These are phyloP conservation scores for Luzula sylvatica DNA, from an alignment of 176 grass and related monocot genomes.

Conservation along the genomic window DNA sequence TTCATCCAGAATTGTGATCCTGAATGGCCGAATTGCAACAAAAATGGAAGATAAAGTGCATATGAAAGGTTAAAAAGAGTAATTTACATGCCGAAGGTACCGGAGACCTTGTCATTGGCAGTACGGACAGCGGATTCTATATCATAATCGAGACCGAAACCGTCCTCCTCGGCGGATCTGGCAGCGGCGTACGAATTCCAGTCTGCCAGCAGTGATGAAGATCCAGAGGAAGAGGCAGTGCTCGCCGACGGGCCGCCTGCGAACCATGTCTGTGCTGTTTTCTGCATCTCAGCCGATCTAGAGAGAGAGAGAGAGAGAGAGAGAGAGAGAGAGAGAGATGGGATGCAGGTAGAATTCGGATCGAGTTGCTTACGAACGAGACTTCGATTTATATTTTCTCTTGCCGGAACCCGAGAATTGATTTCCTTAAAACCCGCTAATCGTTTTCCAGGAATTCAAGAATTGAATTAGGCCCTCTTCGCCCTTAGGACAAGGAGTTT, in stretches of 20 bases:
- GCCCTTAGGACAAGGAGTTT: too few relatives aligned
- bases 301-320: too few relatives aligned
- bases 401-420: too few relatives aligned
- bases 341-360: too few relatives aligned
- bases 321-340: too few relatives aligned
- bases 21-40: too few relatives aligned
- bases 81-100: conserved; percentile 66
- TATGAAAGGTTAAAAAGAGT: not conserved
- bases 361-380: too few relatives aligned
- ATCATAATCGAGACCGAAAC: conserved; percentile 54
- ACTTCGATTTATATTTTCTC: too few relatives aligned
- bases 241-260: conserved; percentile 31
- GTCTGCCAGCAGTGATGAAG: conserved; percentile 66
- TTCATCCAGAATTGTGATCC: too few relatives aligned
- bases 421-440: too few relatives aligned
- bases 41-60: not conserved
- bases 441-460: too few relatives aligned
- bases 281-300: conserved; percentile 30
- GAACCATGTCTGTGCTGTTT: conserved; percentile 67
- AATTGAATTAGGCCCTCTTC: too few relatives aligned
- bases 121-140: conserved; percentile 82
- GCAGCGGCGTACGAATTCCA: conserved; percentile 98
- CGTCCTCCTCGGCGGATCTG: conserved; percentile 47
- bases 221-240: conserved; percentile 24
- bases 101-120: conserved; percentile 77